Conservation (phyloP, 805 yeast species). For the Cyberlindnera americana region DNA sequence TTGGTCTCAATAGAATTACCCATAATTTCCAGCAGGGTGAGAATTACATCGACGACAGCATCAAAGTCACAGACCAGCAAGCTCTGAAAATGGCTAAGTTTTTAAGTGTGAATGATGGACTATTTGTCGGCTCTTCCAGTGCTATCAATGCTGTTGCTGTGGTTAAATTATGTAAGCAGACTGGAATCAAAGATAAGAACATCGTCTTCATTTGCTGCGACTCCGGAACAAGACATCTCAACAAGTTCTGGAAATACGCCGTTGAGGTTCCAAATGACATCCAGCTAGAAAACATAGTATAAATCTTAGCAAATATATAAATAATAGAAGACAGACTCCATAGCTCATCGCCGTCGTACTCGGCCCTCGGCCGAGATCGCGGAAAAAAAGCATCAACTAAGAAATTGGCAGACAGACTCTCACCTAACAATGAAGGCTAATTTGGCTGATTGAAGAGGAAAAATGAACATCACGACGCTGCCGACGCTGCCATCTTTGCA, state of each 20-base stretch:
- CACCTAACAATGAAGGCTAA: no score
- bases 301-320: no score
- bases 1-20: constrained; percentile 86
- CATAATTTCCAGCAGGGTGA: constrained; percentile 76
- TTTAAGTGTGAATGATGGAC: constrained; percentile 77
- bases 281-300: constrained; percentile 33
- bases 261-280: constrained; percentile 31
- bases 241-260: constrained; percentile 88
- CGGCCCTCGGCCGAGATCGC: no score
- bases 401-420: no score
- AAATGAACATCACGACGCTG: not conserved
- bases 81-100: constrained; percentile 87
- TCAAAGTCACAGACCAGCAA: constrained; percentile 74
- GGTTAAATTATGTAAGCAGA: constrained; percentile 46
- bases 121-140: constrained; percentile 90
- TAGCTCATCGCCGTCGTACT: no score
- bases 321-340: no score
- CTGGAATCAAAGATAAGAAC: constrained; percentile 49
- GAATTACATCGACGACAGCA: constrained; percentile 66
- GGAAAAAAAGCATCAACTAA: no score
- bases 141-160: constrained; percentile 95
- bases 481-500: constrained; percentile 1
- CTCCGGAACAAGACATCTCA: constrained; percentile 83
- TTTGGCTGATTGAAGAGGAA: no score
- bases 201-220: constrained; percentile 90